Evolutionary conservation across 2,329 filamentous ascomycete genomes (phyloP).

Genomic region (Fusarium mangiferae): DNA sequence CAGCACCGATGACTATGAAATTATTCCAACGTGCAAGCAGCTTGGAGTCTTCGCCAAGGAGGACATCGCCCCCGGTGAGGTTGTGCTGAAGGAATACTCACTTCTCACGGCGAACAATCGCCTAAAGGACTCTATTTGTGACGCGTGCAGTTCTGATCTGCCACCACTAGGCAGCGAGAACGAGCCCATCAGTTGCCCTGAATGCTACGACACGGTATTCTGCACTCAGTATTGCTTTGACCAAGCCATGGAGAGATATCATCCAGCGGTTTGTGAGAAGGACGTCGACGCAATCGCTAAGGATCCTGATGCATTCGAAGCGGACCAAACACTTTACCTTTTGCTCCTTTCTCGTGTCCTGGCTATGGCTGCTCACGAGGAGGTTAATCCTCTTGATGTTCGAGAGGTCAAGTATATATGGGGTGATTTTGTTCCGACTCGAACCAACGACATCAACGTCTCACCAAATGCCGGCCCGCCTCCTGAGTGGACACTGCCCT

Average conservation of each 20-base stretch:
- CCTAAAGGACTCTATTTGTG: conserved; percentile 86
- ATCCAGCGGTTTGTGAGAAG: conserved; percentile 73
- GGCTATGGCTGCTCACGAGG: conserved; percentile 71
- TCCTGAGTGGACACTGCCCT: conserved; percentile 75
- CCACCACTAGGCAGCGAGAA: conserved; percentile 65
- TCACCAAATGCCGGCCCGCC: conserved; percentile 66
- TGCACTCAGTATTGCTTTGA: conserved; percentile 70
- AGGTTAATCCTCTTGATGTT: conserved; percentile 71
- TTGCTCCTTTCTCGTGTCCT: conserved; percentile 70
- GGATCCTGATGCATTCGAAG: conserved; percentile 68
- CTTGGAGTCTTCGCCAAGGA: conserved; percentile 90
- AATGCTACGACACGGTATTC: conserved; percentile 74
- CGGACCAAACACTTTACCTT: conserved; percentile 70
- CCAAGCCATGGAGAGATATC: conserved; percentile 68
- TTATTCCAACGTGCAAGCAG: conserved; percentile 73
- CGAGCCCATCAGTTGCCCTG: conserved; percentile 64
- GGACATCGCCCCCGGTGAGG: conserved; percentile 80
- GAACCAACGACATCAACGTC: conserved; percentile 63
- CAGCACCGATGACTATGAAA: conserved; percentile 59
- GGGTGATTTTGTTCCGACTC: conserved; percentile 70
- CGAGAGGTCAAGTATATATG: conserved; percentile 74
- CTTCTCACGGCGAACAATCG: conserved; percentile 90
- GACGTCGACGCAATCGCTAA: conserved; percentile 74
- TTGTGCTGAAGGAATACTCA: conserved; percentile 83
- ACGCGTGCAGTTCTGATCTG: conserved; percentile 83